Evolutionary conservation across 768 basidiomycete genomes (phyloP).

Genomic region (Macrolepiota dolichaula): DNA sequence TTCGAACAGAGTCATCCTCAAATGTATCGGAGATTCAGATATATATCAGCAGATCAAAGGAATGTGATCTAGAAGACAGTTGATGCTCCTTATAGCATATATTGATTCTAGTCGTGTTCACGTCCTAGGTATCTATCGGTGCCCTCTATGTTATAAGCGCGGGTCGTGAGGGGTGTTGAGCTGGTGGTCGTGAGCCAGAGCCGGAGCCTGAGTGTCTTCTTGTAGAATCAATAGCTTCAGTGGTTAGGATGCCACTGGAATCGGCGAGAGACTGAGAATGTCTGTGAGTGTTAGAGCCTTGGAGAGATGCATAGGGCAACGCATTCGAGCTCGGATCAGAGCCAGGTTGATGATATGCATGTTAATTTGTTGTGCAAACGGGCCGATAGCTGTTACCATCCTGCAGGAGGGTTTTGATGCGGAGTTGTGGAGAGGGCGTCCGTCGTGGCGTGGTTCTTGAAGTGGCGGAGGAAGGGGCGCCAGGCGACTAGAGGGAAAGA

Average conservation of each 20-base stretch:
- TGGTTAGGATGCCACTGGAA: no score
- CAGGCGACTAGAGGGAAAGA: not conserved
- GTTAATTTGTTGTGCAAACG: not conserved
- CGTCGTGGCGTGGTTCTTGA: slow-evolving; percentile 6
- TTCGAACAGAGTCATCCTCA: no score
- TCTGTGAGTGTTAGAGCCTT: not conserved
- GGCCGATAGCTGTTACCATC: not conserved
- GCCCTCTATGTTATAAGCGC: not conserved
- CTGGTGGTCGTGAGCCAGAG: not conserved
- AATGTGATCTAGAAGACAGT: no score
- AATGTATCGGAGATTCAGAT: no score
- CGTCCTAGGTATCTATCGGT: no score
- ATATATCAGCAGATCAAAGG: no score
- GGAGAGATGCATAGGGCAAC: not conserved
- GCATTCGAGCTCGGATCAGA: not conserved
- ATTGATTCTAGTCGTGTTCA: no score
- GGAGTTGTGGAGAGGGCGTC: slow-evolving; percentile 1
- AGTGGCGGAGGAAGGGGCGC: slow-evolving; percentile 9
- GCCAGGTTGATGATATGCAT: not conserved
- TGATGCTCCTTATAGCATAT: no score
- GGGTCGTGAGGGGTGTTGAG: not conserved
- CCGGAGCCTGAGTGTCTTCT: not conserved
- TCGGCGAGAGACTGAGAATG: not conserved
- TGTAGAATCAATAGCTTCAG: not conserved
- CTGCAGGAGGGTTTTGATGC: not conserved